phyloP scores from a whole-genome alignment of 2,329 filamentous ascomycete species.

The Fusarium floridanum region DNA sequence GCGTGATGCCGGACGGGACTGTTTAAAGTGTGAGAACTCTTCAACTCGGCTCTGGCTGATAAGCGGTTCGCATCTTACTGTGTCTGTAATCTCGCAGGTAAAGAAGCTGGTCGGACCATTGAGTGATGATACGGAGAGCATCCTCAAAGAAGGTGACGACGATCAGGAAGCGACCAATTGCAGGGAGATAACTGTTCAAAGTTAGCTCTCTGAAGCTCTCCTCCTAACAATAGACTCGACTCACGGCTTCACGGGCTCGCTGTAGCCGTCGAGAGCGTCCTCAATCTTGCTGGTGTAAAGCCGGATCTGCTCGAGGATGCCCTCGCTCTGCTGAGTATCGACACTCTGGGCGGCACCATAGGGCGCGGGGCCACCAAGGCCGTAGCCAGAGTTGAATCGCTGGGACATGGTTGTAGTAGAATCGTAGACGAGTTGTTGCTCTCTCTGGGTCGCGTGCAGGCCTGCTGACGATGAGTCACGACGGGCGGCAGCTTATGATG shows the following conservation, averaged over 20 bases:
- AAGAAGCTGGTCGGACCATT: conserved; percentile 94
- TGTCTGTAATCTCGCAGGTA: conserved; percentile 94
- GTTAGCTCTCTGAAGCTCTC: conserved; percentile 33
- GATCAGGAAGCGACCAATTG: conserved; percentile 96
- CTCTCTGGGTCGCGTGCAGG: conserved; percentile 41
- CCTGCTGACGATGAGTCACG: conserved; percentile 45
- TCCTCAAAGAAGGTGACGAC: conserved; percentile 99
- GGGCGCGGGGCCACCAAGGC: conserved; percentile 77
- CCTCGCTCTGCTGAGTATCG: conserved; percentile 72
- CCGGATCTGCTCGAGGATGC: conserved; percentile 83
- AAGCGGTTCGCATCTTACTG: conserved; percentile 72
- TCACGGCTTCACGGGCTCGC: conserved; percentile 95
- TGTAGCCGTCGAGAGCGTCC: conserved; percentile 86
- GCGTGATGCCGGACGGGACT: conserved; percentile 92
- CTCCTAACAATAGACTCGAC: conserved; percentile 37
- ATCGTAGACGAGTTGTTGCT: conserved; percentile 13
- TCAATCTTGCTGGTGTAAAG: conserved; percentile 99
- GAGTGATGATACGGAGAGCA: conserved; percentile 93
- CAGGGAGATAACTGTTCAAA: conserved; percentile 82
- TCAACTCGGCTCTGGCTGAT: background rate
- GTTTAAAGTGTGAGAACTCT: conserved; percentile 40
- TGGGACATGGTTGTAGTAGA: conserved; percentile 52
- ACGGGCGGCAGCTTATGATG: conserved; percentile 6
- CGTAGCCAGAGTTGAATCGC: conserved; percentile 82
- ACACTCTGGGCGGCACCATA: conserved; percentile 71